These are phyloP conservation scores for Penicillium sp. DNA, from an alignment of 2,329 filamentous ascomycete species.

Conservation along the genomic window DNA sequence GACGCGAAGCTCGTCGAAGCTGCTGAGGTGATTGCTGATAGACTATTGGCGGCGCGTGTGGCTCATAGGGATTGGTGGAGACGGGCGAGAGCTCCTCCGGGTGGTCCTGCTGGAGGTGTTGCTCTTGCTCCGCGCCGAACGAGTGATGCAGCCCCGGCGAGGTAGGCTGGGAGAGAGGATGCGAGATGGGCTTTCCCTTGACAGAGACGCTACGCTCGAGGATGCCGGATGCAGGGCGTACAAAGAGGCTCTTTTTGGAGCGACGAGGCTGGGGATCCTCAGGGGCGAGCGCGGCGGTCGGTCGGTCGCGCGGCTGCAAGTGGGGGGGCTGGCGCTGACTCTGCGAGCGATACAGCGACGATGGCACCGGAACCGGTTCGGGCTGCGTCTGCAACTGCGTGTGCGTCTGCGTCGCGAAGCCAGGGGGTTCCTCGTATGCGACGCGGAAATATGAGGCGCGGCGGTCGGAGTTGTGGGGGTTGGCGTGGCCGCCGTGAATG, in stretches of 20 bases:
- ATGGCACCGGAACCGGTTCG: neutral
- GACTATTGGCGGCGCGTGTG: slow-evolving; percentile 11
- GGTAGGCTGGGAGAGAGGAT: slow-evolving; percentile 22
- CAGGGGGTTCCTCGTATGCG: slow-evolving; percentile 10
- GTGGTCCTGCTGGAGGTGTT: slow-evolving; percentile 8
- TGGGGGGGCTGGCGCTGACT: slow-evolving; percentile 26
- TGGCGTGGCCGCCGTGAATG: slow-evolving; percentile 13
- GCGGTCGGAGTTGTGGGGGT: slow-evolving; percentile 7
- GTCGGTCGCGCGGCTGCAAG: slow-evolving; percentile 15
- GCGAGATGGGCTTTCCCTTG: slow-evolving; percentile 20
- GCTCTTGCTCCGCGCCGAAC: slow-evolving; percentile 14
- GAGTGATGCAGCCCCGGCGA: slow-evolving; percentile 16
- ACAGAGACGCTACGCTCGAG: slow-evolving; percentile 31
- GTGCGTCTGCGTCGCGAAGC: neutral
- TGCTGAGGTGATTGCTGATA: slow-evolving; percentile 18
- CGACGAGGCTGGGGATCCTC: slow-evolving; percentile 27
- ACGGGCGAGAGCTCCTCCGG: slow-evolving; percentile 13
- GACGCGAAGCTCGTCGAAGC: slow-evolving; percentile 10
- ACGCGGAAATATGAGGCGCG: slow-evolving; percentile 6
- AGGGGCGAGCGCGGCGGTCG: slow-evolving; percentile 23
- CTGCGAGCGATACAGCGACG: slow-evolving; percentile 23
- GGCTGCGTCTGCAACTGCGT: slow-evolving; percentile 5
- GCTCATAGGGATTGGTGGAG: slow-evolving; percentile 9
- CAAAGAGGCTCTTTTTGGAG: slow-evolving; percentile 21
- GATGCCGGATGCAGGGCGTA: slow-evolving; percentile 26